Evolutionary conservation across 106 monocot species (phyloP).

Genomic region (Dioscorea zingiberensis): DNA sequence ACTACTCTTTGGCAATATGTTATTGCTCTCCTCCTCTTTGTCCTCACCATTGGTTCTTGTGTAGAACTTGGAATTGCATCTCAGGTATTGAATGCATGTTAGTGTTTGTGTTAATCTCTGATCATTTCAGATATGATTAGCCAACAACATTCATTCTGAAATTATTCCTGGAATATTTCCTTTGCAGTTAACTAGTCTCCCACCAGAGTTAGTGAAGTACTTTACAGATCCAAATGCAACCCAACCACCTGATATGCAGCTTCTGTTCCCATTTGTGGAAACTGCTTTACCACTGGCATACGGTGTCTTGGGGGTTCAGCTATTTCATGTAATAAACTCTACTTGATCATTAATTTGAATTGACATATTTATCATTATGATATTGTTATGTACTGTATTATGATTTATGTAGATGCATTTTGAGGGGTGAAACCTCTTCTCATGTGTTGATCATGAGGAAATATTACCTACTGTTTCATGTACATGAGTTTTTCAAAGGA

Average conservation of each 20-base stretch:
- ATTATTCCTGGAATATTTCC: not conserved
- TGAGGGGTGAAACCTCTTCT: too few relatives aligned
- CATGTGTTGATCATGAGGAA: too few relatives aligned
- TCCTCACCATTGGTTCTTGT: slow-evolving; percentile 85
- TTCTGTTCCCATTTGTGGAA: slow-evolving; percentile 81
- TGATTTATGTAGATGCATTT: too few relatives aligned
- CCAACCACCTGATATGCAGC: slow-evolving; percentile 88
- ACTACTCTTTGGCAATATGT: slow-evolving; percentile 98
- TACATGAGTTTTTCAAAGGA: too few relatives aligned
- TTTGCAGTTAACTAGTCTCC: slow-evolving; percentile 76
- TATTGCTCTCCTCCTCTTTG: slow-evolving; percentile 81
- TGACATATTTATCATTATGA: not conserved
- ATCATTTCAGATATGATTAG: not conserved
- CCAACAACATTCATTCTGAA: not conserved
- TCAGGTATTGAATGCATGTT: slow-evolving; percentile 41
- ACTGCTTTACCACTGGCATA: slow-evolving; percentile 92
- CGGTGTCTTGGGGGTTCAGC: slow-evolving; percentile 82
- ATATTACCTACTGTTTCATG: too few relatives aligned
- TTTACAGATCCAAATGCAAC: slow-evolving; percentile 97
- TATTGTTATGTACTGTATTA: too few relatives aligned
- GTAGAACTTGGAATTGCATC: slow-evolving; percentile 97
- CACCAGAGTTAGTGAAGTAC: slow-evolving; percentile 82
- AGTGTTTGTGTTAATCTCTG: not conserved
- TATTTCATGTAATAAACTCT: slow-evolving; percentile 76
- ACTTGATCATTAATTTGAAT: not conserved